phyloP scores from a whole-genome alignment of 306 rosid species.

The Geum urbanum region DNA sequence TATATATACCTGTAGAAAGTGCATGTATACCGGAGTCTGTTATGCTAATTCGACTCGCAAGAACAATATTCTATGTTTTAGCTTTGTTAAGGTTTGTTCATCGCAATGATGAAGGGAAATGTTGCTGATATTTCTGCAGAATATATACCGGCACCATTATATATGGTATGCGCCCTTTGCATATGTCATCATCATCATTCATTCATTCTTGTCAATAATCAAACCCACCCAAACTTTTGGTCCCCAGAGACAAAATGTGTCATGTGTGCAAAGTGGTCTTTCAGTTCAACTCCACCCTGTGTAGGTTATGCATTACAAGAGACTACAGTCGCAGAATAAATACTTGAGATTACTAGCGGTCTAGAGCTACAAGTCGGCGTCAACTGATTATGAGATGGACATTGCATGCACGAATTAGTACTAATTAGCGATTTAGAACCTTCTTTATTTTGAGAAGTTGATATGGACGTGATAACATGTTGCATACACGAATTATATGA shows the following conservation, averaged over 20 bases:
- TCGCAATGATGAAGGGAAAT: not conserved
- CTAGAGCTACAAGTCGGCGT: not conserved
- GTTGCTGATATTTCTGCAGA: no score
- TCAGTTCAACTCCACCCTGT: not conserved
- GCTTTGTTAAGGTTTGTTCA: not conserved
- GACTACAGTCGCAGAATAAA: not conserved
- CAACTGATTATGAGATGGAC: not conserved
- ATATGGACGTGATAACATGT: not conserved
- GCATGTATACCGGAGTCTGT: not conserved
- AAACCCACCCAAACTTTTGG: conserved; percentile 4
- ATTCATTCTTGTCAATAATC: not conserved
- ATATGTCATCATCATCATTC: not conserved
- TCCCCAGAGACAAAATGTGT: not conserved
- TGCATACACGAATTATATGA: no score
- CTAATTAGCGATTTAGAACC: not conserved
- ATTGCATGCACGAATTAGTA: not conserved
- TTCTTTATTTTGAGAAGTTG: not conserved
- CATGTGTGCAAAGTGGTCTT: no score
- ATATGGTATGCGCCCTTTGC: not conserved
- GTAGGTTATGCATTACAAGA: no score
- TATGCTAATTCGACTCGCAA: not conserved
- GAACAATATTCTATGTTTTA: no score
- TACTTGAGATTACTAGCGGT: not conserved
- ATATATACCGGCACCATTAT: not conserved
- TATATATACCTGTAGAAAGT: not conserved